Conservation (phyloP, 208 protist species). For the Vickermania spadyakhi region DNA sequence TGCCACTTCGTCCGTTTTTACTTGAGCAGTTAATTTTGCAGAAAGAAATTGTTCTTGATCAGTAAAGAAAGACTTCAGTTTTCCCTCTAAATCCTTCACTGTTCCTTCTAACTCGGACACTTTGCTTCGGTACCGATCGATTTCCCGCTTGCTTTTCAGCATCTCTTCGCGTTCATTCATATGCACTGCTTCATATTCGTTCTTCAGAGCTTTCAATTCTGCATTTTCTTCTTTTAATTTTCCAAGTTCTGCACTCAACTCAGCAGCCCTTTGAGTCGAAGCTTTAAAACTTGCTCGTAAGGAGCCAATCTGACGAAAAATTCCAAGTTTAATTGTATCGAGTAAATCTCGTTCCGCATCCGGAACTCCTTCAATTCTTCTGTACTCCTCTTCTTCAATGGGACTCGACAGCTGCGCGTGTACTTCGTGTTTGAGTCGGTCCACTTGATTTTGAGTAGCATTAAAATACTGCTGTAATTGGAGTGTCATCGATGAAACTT, state of each 20-base stretch:
- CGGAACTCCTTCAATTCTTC: constrained; percentile 43
- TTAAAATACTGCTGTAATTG: constrained; percentile 71
- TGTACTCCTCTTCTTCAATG: constrained; percentile 67
- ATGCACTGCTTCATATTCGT: constrained; percentile 29
- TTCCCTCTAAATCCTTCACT: constrained; percentile 38
- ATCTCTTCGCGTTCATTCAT: constrained; percentile 23
- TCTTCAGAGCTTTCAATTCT: constrained; percentile 43
- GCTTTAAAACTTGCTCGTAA: constrained; percentile 42
- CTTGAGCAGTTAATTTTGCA: constrained; percentile 60
- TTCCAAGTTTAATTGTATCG: constrained; percentile 75
- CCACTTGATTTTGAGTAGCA: constrained; percentile 76
- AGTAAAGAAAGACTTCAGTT: constrained; percentile 31
- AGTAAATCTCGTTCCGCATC: constrained; percentile 69
- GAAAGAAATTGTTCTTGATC: constrained; percentile 82
- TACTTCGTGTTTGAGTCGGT: constrained; percentile 66
- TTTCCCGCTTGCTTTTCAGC: constrained; percentile 17
- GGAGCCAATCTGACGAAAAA: constrained; percentile 62
- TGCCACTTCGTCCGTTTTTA: constrained; percentile 78
- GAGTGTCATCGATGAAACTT: constrained; percentile 64
- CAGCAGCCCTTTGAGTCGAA: constrained; percentile 39
- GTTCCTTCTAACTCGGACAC: constrained; percentile 63
- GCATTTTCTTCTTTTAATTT: constrained; percentile 39
- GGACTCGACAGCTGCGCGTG: constrained; percentile 61
- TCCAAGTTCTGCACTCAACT: constrained; percentile 30
- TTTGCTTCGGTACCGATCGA: constrained; percentile 26